A percentile compares a stretch with the other conserved stretches of the same genome.
phyloP scores from a whole-genome alignment of 768 basidiomycete genomes.

The Leccinum imitatum region DNA sequence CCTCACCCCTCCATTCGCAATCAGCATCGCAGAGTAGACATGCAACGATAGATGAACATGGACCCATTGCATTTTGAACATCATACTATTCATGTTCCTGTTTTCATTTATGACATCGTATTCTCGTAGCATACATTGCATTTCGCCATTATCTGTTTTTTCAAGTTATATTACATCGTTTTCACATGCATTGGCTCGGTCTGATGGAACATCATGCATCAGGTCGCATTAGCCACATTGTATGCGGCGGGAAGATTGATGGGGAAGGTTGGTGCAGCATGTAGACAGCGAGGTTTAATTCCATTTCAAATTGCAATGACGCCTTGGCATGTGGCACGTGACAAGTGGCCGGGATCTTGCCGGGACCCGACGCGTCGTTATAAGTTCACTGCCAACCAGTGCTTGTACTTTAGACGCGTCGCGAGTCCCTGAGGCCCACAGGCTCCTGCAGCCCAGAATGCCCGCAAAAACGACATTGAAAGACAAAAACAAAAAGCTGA shows the following conservation, averaged over 20 bases:
- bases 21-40: conserved; percentile 31
- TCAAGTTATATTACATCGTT: conserved; percentile 4
- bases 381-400: background rate
- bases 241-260: conserved; percentile 3
- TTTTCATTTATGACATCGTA: conserved; percentile 5
- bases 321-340: background rate
- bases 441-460: conserved; percentile 17
- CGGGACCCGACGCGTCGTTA: conserved; percentile 8
- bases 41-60: conserved; percentile 33
- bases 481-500: conserved; percentile 33
- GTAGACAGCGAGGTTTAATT: background rate
- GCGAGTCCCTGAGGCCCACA: background rate
- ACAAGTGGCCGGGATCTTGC: background rate
- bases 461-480: conserved; percentile 13
- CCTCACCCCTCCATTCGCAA: conserved; percentile 30
- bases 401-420: conserved; percentile 1
- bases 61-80: conserved; percentile 17
- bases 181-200: conserved; percentile 1
- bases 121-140: conserved; percentile 9
- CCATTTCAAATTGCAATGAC: background rate
- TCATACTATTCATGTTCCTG: background rate
- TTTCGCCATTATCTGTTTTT: conserved; percentile 6
- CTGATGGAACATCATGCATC: background rate
- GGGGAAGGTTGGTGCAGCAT: background rate
- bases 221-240: background rate